These are phyloP conservation scores for Chamaecrista fasciculata DNA, from an alignment of 306 rosid species.

Conservation along the genomic window DNA sequence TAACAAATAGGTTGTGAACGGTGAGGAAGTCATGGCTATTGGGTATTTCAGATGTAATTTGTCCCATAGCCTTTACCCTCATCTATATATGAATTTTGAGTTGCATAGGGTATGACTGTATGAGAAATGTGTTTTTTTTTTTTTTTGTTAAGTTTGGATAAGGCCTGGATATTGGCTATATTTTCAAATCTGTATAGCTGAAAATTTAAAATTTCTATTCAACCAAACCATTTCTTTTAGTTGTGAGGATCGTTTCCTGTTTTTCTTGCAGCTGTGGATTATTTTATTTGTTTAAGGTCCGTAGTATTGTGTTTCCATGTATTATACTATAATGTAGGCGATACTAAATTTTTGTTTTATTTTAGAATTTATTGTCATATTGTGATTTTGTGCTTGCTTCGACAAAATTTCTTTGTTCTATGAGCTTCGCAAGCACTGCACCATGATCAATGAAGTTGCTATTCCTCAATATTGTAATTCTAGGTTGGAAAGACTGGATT, in stretches of 20 bases:
- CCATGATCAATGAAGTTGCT: neutral
- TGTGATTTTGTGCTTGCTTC: neutral
- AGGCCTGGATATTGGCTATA: neutral
- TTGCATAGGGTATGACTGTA: neutral
- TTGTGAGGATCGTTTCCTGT: neutral
- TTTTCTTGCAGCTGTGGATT: neutral
- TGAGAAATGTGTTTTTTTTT: neutral
- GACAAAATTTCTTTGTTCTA: neutral
- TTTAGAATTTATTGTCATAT: neutral
- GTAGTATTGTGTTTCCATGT: neutral
- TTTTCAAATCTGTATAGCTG: neutral
- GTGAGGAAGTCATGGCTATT: constrained; percentile 6
- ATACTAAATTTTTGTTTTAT: too few relatives aligned
- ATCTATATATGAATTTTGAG: neutral
- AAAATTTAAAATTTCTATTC: too few relatives aligned
- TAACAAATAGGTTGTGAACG: neutral
- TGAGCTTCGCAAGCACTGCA: neutral
- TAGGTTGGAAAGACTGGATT: neutral
- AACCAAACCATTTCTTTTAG: constrained; percentile 12
- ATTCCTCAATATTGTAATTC: neutral
- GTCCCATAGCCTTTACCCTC: neutral
- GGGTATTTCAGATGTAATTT: neutral
- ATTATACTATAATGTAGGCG: too few relatives aligned
- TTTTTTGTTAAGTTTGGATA: neutral
- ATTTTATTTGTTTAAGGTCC: neutral